Percentiles rank a stretch among this genome's conserved stretches.
These are phyloP conservation scores for Tricholoma bakamatsutake DNA, from an alignment of 768 basidiomycete species.

Conservation along the genomic window DNA sequence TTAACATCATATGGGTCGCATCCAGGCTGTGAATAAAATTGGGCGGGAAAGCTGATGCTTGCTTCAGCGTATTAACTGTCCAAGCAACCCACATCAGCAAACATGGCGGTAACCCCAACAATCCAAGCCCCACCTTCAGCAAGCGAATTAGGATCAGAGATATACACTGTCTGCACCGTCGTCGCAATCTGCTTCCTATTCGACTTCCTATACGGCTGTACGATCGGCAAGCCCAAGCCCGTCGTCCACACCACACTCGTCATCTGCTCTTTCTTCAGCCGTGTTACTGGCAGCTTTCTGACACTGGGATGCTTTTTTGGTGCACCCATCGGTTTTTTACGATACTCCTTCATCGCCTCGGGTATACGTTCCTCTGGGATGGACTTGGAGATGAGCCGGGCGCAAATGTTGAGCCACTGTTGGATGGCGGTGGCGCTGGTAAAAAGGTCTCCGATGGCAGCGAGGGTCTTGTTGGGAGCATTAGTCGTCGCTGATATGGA, in stretches of 20 bases:
- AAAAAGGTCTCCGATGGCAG: slow-evolving; percentile 89
- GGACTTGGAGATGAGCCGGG: slow-evolving; percentile 81
- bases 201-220: slow-evolving; percentile 89
- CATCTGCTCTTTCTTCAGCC: slow-evolving; percentile 86
- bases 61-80: slow-evolving; percentile 74
- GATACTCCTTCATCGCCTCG: slow-evolving; percentile 30
- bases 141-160: slow-evolving; percentile 77
- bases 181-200: slow-evolving; percentile 83
- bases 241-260: slow-evolving; percentile 95
- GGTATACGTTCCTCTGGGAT: slow-evolving; percentile 67
- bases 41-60: slow-evolving; percentile 96
- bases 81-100: slow-evolving; percentile 1
- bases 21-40: slow-evolving; percentile 98
- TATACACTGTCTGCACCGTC: slow-evolving; percentile 78
- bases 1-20: slow-evolving; percentile 98
- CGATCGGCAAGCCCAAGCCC: slow-evolving; percentile 89
- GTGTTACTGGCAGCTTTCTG: slow-evolving; percentile 22
- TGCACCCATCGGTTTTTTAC: background rate
- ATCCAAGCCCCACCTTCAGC: slow-evolving; percentile 46
- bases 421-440: slow-evolving; percentile 89
- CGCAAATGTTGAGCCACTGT: slow-evolving; percentile 80
- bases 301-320: slow-evolving; percentile 4
- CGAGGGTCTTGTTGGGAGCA: slow-evolving; percentile 44
- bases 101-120: background rate
- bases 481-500: background rate